Percentiles rank a stretch among this genome's conserved stretches.
Conservation (phyloP, 2,329 filamentous ascomycete species). For the Colletotrichum musae region DNA sequence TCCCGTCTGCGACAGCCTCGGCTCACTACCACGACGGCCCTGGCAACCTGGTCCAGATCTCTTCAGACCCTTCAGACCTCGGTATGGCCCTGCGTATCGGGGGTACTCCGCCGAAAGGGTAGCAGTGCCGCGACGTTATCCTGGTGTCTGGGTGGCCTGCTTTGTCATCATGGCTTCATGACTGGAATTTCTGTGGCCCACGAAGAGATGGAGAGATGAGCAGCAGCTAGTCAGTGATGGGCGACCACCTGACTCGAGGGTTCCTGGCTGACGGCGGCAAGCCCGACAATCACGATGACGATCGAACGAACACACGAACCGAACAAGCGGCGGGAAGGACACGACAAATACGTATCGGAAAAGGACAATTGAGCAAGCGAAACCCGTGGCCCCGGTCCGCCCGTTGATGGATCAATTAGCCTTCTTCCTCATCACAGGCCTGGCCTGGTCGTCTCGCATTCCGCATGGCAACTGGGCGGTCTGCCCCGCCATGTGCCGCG, state of each 20-base stretch:
- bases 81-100: conserved; percentile 10
- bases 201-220: background rate
- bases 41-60: conserved; percentile 10
- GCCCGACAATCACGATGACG: background rate
- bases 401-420: background rate
- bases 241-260: conserved; percentile 29
- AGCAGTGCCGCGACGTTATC: conserved; percentile 15
- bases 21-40: conserved; percentile 21
- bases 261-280: conserved; percentile 5
- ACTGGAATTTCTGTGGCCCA: conserved; percentile 23
- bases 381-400: background rate
- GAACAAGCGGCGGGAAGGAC: background rate
- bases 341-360: conserved; percentile 1
- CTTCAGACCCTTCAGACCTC: no score
- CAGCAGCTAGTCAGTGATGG: conserved; percentile 17
- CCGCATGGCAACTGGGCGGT: background rate
- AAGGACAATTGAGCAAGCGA: background rate
- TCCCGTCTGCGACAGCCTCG: conserved; percentile 28
- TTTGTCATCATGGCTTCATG: conserved; percentile 35
- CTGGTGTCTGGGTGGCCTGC: background rate
- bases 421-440: conserved; percentile 1
- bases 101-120: conserved; percentile 21
- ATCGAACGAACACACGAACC: background rate
- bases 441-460: conserved; percentile 6
- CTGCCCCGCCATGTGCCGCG: conserved; percentile 32